Evolutionary conservation across 2,329 filamentous ascomycete species (phyloP).

Genomic region (Beauveria australis): DNA sequence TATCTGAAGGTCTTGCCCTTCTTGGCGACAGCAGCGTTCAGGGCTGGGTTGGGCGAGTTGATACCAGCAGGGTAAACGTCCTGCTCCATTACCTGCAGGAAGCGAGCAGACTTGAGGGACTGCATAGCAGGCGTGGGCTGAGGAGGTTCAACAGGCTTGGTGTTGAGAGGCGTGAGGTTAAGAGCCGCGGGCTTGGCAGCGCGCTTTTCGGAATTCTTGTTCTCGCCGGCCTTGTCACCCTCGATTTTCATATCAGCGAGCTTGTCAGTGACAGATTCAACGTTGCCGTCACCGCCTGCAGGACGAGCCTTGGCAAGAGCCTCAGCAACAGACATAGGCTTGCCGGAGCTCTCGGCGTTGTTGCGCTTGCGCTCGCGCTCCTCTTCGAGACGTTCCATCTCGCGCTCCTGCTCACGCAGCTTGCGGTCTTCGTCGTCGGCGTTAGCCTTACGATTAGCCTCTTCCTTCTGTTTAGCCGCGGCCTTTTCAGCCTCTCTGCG

Average conservation of each 20-base stretch:
- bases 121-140: constrained; percentile 93
- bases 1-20: constrained; percentile 86
- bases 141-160: constrained; percentile 78
- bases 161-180: constrained; percentile 75
- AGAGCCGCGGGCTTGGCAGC: constrained; percentile 73
- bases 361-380: constrained; percentile 53
- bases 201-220: constrained; percentile 50
- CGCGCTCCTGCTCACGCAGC: constrained; percentile 63
- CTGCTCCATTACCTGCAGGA: constrained; percentile 71
- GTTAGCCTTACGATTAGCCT: constrained; percentile 32
- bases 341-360: constrained; percentile 41
- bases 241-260: constrained; percentile 43
- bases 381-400: constrained; percentile 66
- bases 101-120: constrained; percentile 83
- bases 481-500: constrained; percentile 37
- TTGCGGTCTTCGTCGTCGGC: constrained; percentile 54
- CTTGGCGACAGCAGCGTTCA: constrained; percentile 72
- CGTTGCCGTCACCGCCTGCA: constrained; percentile 32
- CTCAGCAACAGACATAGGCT: constrained; percentile 43
- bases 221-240: constrained; percentile 40
- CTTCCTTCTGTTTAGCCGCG: constrained; percentile 42
- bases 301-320: constrained; percentile 32
- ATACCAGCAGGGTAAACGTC: constrained; percentile 78
- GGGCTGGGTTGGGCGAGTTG: constrained; percentile 80
- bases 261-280: constrained; percentile 38